Base-by-base conservation (phyloP, 306 rosid genomes). In the Cucurbita maxima region DNA sequence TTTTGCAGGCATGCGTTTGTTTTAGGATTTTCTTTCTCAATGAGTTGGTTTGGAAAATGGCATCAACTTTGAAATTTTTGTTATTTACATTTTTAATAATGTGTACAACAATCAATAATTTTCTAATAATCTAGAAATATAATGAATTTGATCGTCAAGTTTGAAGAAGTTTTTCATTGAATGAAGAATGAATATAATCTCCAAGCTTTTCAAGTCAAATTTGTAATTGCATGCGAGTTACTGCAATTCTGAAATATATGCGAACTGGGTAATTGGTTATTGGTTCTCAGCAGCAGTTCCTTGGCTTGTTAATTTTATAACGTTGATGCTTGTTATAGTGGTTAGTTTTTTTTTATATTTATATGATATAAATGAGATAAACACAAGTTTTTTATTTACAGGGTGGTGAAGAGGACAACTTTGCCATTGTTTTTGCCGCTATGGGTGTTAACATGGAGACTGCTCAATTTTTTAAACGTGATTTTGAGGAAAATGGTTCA, bases 401-500 rank as follows among this genome's bases (percentile, higher is more conserved):
- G 99, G 88, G 67, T 67, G 83, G 47, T 36, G 92, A 81, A 82
- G 99, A 91, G 36, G 99, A 95, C 88, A 91, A 95, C 77, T 95
- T 95, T 78, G 99, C 99, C 82, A 95, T 91, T 81, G 99, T 94
- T 77, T 95, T 95, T 86, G 99, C 99, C 15, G 99, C 99, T 79
- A 95, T 95, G 99, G 99, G 99, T 77, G 99, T 95, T 76, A 95
- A 95, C 84, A 95, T 95, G 99, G 99, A 95, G 84, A 88, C 99
- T 71, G 99, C 99, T 22, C 99, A 95, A 84, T 95, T 95, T 80
- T 95, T 95, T 74, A 95, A 95, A 79, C 97, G 99, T 51, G 99
- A 95, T 84, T 95, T 95, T 78, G 99, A 95, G 91, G 99, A 95
- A 84, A 91, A 95, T 83, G 99, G 99, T 52, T 95, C 99, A 41